phyloP scores from a whole-genome alignment of 1,284 basidiomycete genomes.

The Trametes pubescens region DNA sequence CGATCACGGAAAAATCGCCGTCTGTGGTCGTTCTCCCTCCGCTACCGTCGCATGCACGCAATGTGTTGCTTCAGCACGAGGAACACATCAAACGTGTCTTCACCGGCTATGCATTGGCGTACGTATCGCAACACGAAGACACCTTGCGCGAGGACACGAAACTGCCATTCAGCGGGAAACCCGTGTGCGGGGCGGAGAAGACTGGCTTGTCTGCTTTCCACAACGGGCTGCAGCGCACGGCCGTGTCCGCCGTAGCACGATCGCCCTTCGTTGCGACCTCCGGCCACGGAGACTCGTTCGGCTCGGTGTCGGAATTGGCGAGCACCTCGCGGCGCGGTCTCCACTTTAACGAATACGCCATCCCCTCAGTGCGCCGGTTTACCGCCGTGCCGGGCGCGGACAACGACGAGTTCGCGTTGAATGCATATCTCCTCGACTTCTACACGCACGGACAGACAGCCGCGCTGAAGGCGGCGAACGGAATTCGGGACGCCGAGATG shows the following conservation, averaged over 20 bases:
- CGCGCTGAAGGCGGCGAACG: conserved; percentile 59
- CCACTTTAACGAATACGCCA: conserved; percentile 61
- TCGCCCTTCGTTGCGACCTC: conserved; percentile 71
- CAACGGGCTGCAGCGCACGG: conserved; percentile 47
- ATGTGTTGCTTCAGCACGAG: conserved; percentile 57
- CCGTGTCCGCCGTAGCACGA: conserved; percentile 50
- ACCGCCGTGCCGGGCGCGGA: conserved; percentile 34
- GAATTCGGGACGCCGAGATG: conserved; percentile 62
- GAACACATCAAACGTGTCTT: conserved; percentile 60
- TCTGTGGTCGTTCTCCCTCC: conserved; percentile 65
- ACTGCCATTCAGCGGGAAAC: conserved; percentile 57
- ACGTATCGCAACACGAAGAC: conserved; percentile 47
- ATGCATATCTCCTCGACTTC: conserved; percentile 74
- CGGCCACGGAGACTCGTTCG: conserved; percentile 64
- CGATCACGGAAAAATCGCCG: conserved; percentile 54
- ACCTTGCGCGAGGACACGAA: conserved; percentile 49
- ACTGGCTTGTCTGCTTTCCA: conserved; percentile 38
- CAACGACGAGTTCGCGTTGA: conserved; percentile 50
- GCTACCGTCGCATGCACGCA: conserved; percentile 49
- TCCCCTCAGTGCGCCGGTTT: conserved; percentile 61
- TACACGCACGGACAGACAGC: conserved; percentile 67
- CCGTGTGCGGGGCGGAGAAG: conserved; percentile 23
- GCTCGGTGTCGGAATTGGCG: conserved; percentile 57
- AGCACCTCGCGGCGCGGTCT: conserved; percentile 61
- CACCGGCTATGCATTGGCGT: conserved; percentile 60